Base-by-base conservation (phyloP, 2,329 filamentous ascomycete genomes). In the Sclerotinia trifoliorum region DNA sequence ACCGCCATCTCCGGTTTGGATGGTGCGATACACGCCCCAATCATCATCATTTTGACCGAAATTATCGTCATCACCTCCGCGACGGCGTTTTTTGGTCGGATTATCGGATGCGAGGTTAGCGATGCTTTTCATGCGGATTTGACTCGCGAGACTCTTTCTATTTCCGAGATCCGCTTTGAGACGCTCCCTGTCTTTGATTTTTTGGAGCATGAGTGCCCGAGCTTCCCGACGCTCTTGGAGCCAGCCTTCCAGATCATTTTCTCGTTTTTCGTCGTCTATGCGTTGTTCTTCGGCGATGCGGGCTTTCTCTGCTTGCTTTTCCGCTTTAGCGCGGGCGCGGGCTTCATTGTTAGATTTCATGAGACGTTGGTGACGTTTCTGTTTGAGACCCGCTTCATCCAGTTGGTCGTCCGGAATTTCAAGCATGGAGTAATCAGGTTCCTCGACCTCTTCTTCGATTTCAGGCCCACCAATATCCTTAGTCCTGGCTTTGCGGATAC, bases 31-130 rank as follows among this genome's bases (percentile, higher is more conserved):
- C 19, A 99, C 93, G 68, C 93, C 93, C 95, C 95, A 99, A 79
- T 99, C 95, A 68, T 96, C 94, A 76, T 99, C 95, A 78, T 99
- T 94, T 62, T 94, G 94, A 68, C 95, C 95, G 77, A 99, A 99
- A 70, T 92, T 93, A 77, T 99, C 95, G 75, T 99, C 95, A 77
- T 98, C 94, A 5, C 90, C 92, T 10, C 93, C 93, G 24, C 94
- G 88, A 19, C 93, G 85, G 68, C 94, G 87, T 79, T 97, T 96
- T 78, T 94, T 93, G 72, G 85, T 83, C 0, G 94, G 93, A 7
- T 87, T 89, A 78, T 99, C 95, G 0, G 94, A 94, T 3, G 95
- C 95, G 1, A 99, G 88, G 76, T 97, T 97, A 69, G 95, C 95
- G 69, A 99, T 93, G 63, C 90, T 94, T 81, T 98, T 98, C 95